Percentiles rank a stretch among this genome's conserved stretches.
phyloP scores from a whole-genome alignment of 768 basidiomycete species.

The Pisolithus tinctorius region DNA sequence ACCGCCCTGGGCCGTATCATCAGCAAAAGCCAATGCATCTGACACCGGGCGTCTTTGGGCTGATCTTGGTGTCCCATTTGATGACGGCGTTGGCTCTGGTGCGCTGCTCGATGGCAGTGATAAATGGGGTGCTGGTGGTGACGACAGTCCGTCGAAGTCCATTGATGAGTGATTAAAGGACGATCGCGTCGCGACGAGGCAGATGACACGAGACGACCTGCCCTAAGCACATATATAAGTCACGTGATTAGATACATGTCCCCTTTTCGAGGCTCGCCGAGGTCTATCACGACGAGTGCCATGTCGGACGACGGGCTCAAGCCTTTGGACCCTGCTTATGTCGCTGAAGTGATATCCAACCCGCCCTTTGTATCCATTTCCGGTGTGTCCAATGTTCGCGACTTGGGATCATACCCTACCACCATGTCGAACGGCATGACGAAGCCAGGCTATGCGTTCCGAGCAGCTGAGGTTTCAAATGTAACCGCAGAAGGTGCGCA shows the following conservation, averaged over 20 bases:
- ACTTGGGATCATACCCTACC: conserved; percentile 60
- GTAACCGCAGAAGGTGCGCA: conserved; percentile 63
- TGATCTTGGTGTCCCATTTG: conserved; percentile 27
- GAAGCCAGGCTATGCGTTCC: conserved; percentile 51
- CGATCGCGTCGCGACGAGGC: conserved; percentile 23
- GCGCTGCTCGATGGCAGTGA: conserved; percentile 50
- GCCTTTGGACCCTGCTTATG: conserved; percentile 60
- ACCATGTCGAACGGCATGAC: conserved; percentile 43
- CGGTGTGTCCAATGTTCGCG: conserved; percentile 74
- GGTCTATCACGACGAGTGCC: conserved; percentile 13
- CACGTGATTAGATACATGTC: neutral
- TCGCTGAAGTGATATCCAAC: conserved; percentile 54
- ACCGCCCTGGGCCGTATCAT: conserved; percentile 42
- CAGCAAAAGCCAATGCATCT: conserved; percentile 50
- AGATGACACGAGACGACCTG: conserved; percentile 37
- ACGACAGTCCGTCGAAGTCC: conserved; percentile 53
- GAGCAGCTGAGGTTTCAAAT: conserved; percentile 66
- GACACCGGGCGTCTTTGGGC: conserved; percentile 34
- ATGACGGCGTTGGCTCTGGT: conserved; percentile 31
- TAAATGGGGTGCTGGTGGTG: conserved; percentile 46
- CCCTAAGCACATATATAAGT: conserved; percentile 28
- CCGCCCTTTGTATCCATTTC: conserved; percentile 64
- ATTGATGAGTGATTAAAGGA: conserved; percentile 25
- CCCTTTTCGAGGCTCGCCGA: neutral
- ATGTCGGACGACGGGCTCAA: conserved; percentile 35